phyloP scores from a whole-genome alignment of 2,329 filamentous ascomycete genomes.

The Xylariaceae sp. region DNA sequence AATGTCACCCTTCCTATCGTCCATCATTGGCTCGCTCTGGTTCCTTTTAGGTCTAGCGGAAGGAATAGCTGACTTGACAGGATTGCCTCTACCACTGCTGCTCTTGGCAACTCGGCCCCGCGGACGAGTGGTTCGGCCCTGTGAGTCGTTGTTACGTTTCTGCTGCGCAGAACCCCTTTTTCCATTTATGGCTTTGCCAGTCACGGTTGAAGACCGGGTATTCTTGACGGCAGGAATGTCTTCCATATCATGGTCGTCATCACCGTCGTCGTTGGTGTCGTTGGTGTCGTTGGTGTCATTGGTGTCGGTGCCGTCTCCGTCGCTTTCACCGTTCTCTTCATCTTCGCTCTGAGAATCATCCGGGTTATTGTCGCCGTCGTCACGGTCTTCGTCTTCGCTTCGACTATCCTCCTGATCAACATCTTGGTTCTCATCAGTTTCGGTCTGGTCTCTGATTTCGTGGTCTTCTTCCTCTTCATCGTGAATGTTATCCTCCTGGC shows the following conservation, averaged over 20 bases:
- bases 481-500: background rate
- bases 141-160: background rate
- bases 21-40: constrained; percentile 7
- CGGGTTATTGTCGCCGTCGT: background rate
- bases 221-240: background rate
- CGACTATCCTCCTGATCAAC: background rate
- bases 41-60: background rate
- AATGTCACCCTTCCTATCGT: background rate
- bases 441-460: background rate
- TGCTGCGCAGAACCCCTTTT: background rate
- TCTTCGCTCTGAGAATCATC: background rate
- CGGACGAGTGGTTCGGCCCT: background rate
- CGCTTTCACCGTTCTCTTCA: background rate
- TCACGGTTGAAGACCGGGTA: background rate
- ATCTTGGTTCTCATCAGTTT: background rate
- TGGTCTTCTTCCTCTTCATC: background rate
- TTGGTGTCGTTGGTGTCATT: background rate
- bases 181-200: too few relatives aligned
- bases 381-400: background rate
- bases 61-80: background rate
- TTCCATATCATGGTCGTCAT: background rate
- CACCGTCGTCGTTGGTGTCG: background rate
- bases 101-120: constrained; percentile 7
- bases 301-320: background rate
- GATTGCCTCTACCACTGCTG: background rate